Conservation (phyloP, 495 filamentous ascomycete genomes). For the Venustampulla echinocandica region DNA sequence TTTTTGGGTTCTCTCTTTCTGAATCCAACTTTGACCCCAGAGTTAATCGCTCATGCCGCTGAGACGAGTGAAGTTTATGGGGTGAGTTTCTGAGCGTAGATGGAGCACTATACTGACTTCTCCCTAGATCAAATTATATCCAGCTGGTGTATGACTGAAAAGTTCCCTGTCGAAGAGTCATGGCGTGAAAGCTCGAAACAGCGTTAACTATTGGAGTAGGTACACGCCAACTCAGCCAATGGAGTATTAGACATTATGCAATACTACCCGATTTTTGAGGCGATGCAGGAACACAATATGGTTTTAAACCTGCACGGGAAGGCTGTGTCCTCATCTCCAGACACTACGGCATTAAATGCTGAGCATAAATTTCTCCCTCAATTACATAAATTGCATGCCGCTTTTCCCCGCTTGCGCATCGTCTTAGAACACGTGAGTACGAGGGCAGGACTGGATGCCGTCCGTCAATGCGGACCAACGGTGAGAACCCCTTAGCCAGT, state of each 20-base stretch:
- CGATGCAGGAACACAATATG: constrained; percentile 49
- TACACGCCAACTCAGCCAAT: constrained; percentile 73
- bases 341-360: constrained; percentile 66
- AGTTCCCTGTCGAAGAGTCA: no score
- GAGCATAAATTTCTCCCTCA: constrained; percentile 76
- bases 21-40: constrained; percentile 55
- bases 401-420: constrained; percentile 50
- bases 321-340: constrained; percentile 26
- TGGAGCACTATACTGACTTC: background rate
- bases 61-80: constrained; percentile 54
- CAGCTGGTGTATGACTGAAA: constrained; percentile 37
- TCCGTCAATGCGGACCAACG: constrained; percentile 63
- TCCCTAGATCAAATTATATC: background rate
- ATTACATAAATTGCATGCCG: constrained; percentile 55
- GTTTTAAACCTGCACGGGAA: constrained; percentile 54
- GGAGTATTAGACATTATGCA: constrained; percentile 66
- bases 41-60: constrained; percentile 66
- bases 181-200: no score
- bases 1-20: background rate
- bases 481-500: no score
- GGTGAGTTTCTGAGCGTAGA: constrained; percentile 58
- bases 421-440: constrained; percentile 71
- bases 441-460: constrained; percentile 69
- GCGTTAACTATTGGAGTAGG: no score
- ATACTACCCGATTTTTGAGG: constrained; percentile 69